Percentiles rank a stretch among this genome's conserved stretches.
Evolutionary conservation across 192 early-diverging fungal genomes (phyloP).

Genomic region (Gonapodya prolifera): DNA sequence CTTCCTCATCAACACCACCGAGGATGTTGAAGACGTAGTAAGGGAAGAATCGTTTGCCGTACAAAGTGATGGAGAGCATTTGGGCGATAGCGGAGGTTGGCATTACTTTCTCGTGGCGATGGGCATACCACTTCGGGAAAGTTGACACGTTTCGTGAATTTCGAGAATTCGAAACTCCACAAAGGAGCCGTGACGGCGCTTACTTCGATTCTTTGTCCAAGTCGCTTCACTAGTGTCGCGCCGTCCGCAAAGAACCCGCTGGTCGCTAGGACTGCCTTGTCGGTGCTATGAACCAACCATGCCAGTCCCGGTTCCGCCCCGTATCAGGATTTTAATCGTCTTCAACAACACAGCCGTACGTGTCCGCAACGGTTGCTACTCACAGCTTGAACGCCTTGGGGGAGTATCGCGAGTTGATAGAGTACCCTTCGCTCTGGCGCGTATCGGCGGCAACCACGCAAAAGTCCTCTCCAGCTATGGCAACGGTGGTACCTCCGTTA

Average conservation of each 20-base stretch:
- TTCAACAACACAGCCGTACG: background rate
- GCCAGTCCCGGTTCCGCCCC: too few relatives aligned
- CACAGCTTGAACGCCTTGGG: slow-evolving; percentile 82
- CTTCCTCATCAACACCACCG: slow-evolving; percentile 80
- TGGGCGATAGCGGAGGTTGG: slow-evolving; percentile 75
- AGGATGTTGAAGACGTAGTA: slow-evolving; percentile 86
- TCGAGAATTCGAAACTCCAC: background rate
- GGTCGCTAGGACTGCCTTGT: slow-evolving; percentile 71
- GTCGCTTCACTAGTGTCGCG: slow-evolving; percentile 65
- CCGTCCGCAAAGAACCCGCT: slow-evolving; percentile 84
- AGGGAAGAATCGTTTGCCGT: slow-evolving; percentile 89
- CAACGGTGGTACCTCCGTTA: slow-evolving; percentile 70
- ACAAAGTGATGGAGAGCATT: slow-evolving; percentile 85
- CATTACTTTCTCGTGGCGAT: slow-evolving; percentile 85
- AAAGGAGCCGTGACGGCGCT: background rate
- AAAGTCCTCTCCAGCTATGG: slow-evolving; percentile 92
- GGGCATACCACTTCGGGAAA: slow-evolving; percentile 63
- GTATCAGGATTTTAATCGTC: background rate
- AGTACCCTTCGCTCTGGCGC: slow-evolving; percentile 86
- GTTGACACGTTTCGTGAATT: background rate
- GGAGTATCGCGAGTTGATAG: slow-evolving; percentile 83
- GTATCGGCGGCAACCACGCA: slow-evolving; percentile 91
- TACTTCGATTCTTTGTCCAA: slow-evolving; percentile 83
- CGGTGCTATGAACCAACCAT: slow-evolving; percentile 35
- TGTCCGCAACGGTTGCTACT: too few relatives aligned